Evolutionary conservation across 345 rosid species (phyloP).

Genomic region (Reutealis trisperma): DNA sequence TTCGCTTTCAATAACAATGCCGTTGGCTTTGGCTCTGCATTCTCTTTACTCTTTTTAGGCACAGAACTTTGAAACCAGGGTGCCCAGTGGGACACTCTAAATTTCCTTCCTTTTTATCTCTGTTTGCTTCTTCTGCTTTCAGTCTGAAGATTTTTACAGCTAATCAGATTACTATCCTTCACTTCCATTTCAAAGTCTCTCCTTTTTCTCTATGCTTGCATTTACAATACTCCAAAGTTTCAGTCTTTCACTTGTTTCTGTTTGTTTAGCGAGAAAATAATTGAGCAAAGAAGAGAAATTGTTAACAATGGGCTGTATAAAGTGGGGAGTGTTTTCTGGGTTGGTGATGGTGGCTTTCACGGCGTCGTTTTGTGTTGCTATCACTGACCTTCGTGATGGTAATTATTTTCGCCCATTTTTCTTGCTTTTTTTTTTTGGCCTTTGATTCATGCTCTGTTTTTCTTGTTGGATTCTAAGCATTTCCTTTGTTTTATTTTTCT

Average conservation of each 20-base stretch:
- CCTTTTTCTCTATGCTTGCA: not conserved
- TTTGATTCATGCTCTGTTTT: slow-evolving; percentile 22
- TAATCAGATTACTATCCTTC: not conserved
- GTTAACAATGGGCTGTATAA: slow-evolving; percentile 43
- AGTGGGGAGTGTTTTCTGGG: slow-evolving; percentile 31
- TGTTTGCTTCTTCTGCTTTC: not conserved
- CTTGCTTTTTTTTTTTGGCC: not conserved
- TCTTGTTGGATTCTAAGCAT: not conserved
- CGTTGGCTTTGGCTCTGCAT: not conserved
- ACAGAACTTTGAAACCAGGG: not conserved
- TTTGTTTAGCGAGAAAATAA: slow-evolving; percentile 7
- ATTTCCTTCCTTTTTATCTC: not conserved
- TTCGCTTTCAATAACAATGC: slow-evolving; percentile 9
- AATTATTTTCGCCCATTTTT: slow-evolving; percentile 16
- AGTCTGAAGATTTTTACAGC: not conserved
- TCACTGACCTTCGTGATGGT: slow-evolving; percentile 72
- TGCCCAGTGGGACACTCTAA: not conserved
- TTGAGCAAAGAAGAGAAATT: not conserved
- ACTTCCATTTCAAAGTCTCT: not conserved
- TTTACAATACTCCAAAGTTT: not conserved
- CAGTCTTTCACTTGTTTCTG: not conserved
- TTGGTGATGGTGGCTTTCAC: slow-evolving; percentile 36
- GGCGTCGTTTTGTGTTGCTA: slow-evolving; percentile 46
- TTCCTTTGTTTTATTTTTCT: slow-evolving; percentile 5
- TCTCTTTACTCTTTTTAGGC: not conserved